phyloP scores from a whole-genome alignment of 805 yeast species.

The Ogataea kodamae region DNA sequence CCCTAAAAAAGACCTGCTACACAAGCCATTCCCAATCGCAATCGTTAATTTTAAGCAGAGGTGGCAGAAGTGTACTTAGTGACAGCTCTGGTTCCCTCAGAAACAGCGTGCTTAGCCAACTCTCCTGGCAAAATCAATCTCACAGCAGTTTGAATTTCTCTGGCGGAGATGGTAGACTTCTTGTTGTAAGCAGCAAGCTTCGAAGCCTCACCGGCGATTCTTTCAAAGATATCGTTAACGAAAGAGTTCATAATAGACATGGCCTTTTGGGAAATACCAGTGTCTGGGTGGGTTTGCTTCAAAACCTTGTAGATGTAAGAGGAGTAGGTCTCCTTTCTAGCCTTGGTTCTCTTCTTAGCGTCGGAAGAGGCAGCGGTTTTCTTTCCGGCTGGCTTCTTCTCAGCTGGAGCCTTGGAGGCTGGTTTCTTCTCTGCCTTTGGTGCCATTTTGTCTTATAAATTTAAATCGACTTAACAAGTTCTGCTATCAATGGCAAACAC shows the following conservation, averaged over 20 bases:
- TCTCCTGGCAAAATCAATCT: conserved; percentile 97
- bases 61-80: conserved; percentile 82
- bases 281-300: conserved; percentile 98
- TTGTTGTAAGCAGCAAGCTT: conserved; percentile 98
- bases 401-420: conserved; percentile 98
- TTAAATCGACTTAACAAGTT: conserved; percentile 6
- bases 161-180: conserved; percentile 95
- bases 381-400: conserved; percentile 89
- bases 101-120: conserved; percentile 95
- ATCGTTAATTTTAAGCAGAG: conserved; percentile 29
- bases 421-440: conserved; percentile 60
- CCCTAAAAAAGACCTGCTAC: conserved; percentile 26
- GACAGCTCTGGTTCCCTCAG: conserved; percentile 97
- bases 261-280: conserved; percentile 98
- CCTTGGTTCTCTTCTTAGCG: conserved; percentile 87
- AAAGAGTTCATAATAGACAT: conserved; percentile 99
- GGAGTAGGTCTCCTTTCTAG: conserved; percentile 97
- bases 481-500: conserved; percentile 14
- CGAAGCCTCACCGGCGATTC: conserved; percentile 97
- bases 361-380: conserved; percentile 81
- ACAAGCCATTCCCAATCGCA: conserved; percentile 19
- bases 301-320: conserved; percentile 97
- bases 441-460: conserved; percentile 47
- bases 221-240: conserved; percentile 96
- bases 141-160: conserved; percentile 97